Evolutionary conservation across 176 grass and related monocot species (phyloP).

Genomic region (Lolium rigidum): DNA sequence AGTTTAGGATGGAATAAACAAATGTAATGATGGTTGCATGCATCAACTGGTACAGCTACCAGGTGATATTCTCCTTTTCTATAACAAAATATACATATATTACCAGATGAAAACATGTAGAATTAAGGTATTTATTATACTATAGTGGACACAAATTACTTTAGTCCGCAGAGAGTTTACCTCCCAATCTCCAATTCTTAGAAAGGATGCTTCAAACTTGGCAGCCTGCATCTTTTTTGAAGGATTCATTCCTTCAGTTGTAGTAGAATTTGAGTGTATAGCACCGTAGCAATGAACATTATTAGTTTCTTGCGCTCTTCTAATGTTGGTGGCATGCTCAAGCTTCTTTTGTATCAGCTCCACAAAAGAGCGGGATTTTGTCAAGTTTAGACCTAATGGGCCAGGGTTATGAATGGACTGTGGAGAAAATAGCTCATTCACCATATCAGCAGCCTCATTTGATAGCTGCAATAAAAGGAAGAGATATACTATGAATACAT

Average conservation of each 20-base stretch:
- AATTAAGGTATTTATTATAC: background rate
- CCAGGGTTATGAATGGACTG: background rate
- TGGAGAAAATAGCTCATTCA: conserved; percentile 4
- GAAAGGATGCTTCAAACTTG: conserved; percentile 2
- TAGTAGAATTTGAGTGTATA: background rate
- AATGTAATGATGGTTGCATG: background rate
- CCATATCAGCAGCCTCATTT: background rate
- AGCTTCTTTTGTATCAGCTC: conserved; percentile 25
- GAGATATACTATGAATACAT: background rate
- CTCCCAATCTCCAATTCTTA: conserved; percentile 22
- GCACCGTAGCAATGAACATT: background rate
- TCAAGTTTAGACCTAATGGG: conserved; percentile 23
- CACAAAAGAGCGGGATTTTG: background rate
- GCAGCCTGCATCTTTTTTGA: background rate
- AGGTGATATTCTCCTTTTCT: background rate
- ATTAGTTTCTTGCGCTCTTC: background rate
- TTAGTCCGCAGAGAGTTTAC: background rate
- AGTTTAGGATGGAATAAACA: background rate
- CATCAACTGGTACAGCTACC: background rate
- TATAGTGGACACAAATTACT: background rate
- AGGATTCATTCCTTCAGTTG: background rate
- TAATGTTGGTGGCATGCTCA: background rate
- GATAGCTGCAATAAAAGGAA: background rate
- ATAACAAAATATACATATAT: background rate
- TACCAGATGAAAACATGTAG: background rate